These are phyloP conservation scores for Nannizziopsis arthrosporioides DNA, from an alignment of 2,329 filamentous ascomycete genomes.

Conservation along the genomic window DNA sequence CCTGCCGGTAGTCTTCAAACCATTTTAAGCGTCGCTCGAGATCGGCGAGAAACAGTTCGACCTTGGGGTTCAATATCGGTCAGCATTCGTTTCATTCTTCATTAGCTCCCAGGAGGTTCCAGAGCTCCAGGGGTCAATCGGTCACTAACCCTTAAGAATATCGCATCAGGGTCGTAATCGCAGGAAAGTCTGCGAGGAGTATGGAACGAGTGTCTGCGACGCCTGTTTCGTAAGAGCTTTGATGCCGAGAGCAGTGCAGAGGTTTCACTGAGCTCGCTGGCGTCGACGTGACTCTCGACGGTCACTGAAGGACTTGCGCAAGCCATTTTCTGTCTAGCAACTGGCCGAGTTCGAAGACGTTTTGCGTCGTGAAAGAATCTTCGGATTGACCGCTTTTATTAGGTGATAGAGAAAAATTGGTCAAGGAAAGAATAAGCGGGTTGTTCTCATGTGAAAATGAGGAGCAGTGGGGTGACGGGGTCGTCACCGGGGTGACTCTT, in stretches of 20 bases:
- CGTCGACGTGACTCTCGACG: slow-evolving; percentile 27
- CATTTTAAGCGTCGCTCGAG: slow-evolving; percentile 77
- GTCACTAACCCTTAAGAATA: slow-evolving; percentile 32
- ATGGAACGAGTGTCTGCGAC: slow-evolving; percentile 37
- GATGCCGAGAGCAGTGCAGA: slow-evolving; percentile 24
- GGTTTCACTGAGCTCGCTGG: slow-evolving; percentile 10
- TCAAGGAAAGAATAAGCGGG: background rate
- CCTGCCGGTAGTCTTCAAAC: slow-evolving; percentile 75
- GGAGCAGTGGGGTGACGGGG: too few species aligned
- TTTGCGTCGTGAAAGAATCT: background rate
- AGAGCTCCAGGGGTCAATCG: background rate
- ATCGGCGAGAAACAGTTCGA: slow-evolving; percentile 53
- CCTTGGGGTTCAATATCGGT: slow-evolving; percentile 20
- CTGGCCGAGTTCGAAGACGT: background rate
- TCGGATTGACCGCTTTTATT: background rate
- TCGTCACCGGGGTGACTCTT: too few species aligned
- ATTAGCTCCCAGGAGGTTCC: background rate
- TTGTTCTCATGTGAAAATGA: slow-evolving; percentile 1
- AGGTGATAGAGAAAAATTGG: background rate
- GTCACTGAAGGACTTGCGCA: slow-evolving; percentile 32
- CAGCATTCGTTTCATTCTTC: background rate
- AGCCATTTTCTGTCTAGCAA: slow-evolving; percentile 22
- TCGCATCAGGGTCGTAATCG: slow-evolving; percentile 36
- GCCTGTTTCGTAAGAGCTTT: slow-evolving; percentile 29
- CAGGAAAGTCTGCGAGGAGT: slow-evolving; percentile 32